Base-by-base conservation (phyloP, 2,329 filamentous ascomycete species). In the Ilyonectria destructans region DNA sequence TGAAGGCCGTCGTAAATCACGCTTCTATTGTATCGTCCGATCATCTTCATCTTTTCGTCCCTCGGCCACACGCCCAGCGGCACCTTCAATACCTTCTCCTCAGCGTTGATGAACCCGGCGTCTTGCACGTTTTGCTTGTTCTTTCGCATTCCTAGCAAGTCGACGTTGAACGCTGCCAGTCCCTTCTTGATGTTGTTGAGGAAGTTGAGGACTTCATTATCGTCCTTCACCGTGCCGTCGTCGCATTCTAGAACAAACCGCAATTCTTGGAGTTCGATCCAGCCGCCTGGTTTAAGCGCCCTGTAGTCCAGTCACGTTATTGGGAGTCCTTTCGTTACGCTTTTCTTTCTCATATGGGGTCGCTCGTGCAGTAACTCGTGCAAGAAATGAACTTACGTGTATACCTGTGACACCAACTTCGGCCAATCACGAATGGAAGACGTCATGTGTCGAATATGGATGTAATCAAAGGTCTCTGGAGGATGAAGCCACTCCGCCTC, bases 401-500 rank as follows among this genome's bases (percentile, higher is more conserved):
- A 70, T 12, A 71, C 71, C 49, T 74, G 70, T 19, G 58, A 31
- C 29, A 75, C 31, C 8, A 76, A 62, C 10, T 67, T 67, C 1
- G 74, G 70, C 73, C 71, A 74, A 67, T 79, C 71, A 29, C 73
- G 74, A 58, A 82, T 77, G 26, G 76, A 73, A 8, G 74, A 78
- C 17, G 73, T 70, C 62, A 81, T 74, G 65, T 74, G 77, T 2
- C 80, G 75, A 43, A 77, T 71, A 68, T 81, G 79, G 51, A 82
- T 77, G 68, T 69, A 80, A 63, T 77, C 76, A 51, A 76, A 74
- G 23, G 68, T 57, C 13, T 52, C 19, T 4, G 67, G 54, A 0
- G 60, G 60, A 54, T 74, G 55, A 29, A 37, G 58, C 89, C 89
- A 91, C 4, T 86, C 82, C 46, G 86, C 82, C 74, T 90, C 87